phyloP scores from a whole-genome alignment of 2,329 filamentous ascomycete species.

The Xylaria sp. region DNA sequence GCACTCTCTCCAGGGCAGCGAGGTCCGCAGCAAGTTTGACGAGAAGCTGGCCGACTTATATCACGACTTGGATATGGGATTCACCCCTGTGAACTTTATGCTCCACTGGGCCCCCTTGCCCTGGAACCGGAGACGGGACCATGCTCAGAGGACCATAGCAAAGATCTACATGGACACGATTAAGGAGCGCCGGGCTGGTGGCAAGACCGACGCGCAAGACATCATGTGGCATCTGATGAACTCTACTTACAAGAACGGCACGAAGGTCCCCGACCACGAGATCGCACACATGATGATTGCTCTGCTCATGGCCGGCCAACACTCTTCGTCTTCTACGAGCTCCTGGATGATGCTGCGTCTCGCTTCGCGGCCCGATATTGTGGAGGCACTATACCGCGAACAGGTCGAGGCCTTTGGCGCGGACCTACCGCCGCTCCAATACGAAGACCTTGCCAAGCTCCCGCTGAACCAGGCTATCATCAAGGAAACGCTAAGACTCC shows the following conservation, averaged over 20 bases:
- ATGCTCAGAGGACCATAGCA: slow-evolving; percentile 78
- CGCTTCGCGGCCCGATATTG: slow-evolving; percentile 74
- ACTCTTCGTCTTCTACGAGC: slow-evolving; percentile 82
- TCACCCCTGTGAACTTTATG: slow-evolving; percentile 87
- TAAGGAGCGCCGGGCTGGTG: slow-evolving; percentile 63
- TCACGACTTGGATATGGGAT: slow-evolving; percentile 89
- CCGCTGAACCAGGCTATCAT: slow-evolving; percentile 82
- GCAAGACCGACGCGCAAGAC: slow-evolving; percentile 62
- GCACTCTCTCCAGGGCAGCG: slow-evolving; percentile 80
- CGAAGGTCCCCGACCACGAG: slow-evolving; percentile 77
- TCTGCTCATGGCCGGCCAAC: slow-evolving; percentile 87
- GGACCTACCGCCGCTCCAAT: slow-evolving; percentile 73
- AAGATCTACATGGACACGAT: slow-evolving; percentile 84
- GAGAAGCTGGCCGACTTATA: slow-evolving; percentile 79
- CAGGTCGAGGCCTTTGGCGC: slow-evolving; percentile 74
- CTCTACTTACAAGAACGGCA: slow-evolving; percentile 82
- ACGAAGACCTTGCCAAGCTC: slow-evolving; percentile 77
- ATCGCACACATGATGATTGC: slow-evolving; percentile 94
- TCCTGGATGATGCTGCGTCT: slow-evolving; percentile 85
- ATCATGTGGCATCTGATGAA: slow-evolving; percentile 93
- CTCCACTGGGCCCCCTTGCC: slow-evolving; percentile 85
- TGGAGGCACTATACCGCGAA: slow-evolving; percentile 82
- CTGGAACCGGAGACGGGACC: slow-evolving; percentile 82
- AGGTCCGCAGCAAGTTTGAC: slow-evolving; percentile 80
- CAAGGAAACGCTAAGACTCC: slow-evolving; percentile 88